Conservation (phyloP, 495 filamentous ascomycete species). For the Trichoderma reesei region DNA sequence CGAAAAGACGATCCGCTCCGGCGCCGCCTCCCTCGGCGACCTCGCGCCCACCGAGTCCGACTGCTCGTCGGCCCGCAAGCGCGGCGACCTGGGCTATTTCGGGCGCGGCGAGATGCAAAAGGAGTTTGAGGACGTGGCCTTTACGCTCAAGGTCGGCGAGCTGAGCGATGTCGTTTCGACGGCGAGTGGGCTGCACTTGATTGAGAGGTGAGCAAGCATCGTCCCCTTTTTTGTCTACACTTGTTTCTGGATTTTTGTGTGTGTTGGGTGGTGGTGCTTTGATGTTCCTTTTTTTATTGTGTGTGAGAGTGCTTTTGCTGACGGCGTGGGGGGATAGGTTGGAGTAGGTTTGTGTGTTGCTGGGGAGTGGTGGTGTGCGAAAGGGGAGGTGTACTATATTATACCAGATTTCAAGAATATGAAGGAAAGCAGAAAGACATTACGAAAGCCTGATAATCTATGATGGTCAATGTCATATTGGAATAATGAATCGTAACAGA, state of each 20-base stretch:
- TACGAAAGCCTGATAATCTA: too few species aligned
- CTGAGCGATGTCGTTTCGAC: constrained; percentile 81
- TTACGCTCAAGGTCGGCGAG: constrained; percentile 73
- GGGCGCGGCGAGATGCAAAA: constrained; percentile 94
- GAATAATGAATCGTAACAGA: too few species aligned
- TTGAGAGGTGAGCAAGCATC: constrained; percentile 84
- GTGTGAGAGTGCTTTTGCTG: too few species aligned
- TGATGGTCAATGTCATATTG: too few species aligned
- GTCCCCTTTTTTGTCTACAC: too few species aligned
- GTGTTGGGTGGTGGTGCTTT: constrained; percentile 17
- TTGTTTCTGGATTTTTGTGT: too few species aligned
- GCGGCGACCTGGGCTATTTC: constrained; percentile 92
- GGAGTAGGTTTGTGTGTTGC: too few species aligned
- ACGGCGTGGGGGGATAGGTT: too few species aligned
- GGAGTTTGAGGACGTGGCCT: constrained; percentile 94
- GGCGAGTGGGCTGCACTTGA: constrained; percentile 90
- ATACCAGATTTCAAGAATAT: too few species aligned
- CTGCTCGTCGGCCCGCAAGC: constrained; percentile 88
- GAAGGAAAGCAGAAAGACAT: too few species aligned
- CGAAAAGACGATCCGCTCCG: constrained; percentile 61
- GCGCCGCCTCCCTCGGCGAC: constrained; percentile 59
- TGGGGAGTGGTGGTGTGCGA: too few species aligned
- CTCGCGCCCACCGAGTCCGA: constrained; percentile 84
- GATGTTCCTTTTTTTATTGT: neutral
- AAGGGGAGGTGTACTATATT: too few species aligned